Base-by-base conservation (phyloP, 345 rosid genomes). In the Moringa oleifera region DNA sequence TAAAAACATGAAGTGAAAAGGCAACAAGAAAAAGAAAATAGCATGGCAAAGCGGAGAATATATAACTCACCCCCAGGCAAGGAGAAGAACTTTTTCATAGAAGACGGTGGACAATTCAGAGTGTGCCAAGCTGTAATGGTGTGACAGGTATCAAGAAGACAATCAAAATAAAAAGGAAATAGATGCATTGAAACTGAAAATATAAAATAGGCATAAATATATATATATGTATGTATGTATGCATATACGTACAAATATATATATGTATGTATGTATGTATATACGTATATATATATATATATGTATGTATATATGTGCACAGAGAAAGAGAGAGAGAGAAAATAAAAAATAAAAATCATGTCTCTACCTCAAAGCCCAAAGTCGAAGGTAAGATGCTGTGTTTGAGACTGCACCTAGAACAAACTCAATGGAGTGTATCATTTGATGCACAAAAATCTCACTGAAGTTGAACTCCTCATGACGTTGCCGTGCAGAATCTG, bases 331-430 rank as follows among this genome's bases (percentile, higher is more conserved):
- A n/a, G n/a, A n/a, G n/a, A n/a, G n/a, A n/a, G n/a, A n/a, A n/a
- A n/a, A n/a, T n/a, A n/a, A n/a, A n/a, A 23, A 31, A 51, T 8
- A 53, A n/a, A 47, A 47, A 21, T 19, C 66, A 16, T 15, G 51
- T 52, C 55, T 23, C 46, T 79, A 86, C 98, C 98, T 93, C 73
- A 90, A 85, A 68, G 98, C 97, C 98, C 98, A 93, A 55, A 93
- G 96, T 69, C 98, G 97, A 79, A 93, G 97, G 80, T 90, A 93
- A 23, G 98, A 93, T 66, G 98, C 97, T 28, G 97, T 93, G 77
- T 93, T 93, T 57, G 98, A 93, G 68, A 93, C 97, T 69, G 98
- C 85, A 57, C 96, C 98, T 33, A 93, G 88, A 69, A 93, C 89
- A 64, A 90, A 90, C 78, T 93, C 98, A 69, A 93, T 90, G 60